Percentiles rank a stretch among this genome's conserved stretches.
phyloP scores from a whole-genome alignment of 2,329 filamentous ascomycete genomes.

The Exophiala mesophila region DNA sequence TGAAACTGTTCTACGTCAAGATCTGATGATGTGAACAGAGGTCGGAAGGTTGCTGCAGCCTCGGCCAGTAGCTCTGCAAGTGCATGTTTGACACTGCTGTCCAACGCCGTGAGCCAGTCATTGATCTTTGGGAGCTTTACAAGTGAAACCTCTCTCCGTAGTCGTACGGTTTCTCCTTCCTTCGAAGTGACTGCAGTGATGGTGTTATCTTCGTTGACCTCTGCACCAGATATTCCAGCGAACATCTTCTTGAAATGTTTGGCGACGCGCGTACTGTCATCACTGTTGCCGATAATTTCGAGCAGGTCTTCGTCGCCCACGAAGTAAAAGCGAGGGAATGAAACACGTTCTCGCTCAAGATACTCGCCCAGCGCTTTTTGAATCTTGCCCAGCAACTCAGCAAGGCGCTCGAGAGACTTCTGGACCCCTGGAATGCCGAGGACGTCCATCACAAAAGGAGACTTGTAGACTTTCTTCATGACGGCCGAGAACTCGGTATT shows the following conservation, averaged over 20 bases:
- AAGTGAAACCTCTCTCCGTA: conserved; percentile 89
- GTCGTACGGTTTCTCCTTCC: conserved; percentile 79
- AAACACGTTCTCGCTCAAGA: conserved; percentile 92
- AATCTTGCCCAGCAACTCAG: conserved; percentile 97
- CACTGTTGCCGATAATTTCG: conserved; percentile 99
- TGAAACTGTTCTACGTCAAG: conserved; percentile 68
- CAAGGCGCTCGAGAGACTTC: conserved; percentile 88
- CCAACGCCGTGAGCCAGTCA: conserved; percentile 92
- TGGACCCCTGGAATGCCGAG: conserved; percentile 93
- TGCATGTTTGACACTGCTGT: conserved; percentile 89
- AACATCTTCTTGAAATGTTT: conserved; percentile 99
- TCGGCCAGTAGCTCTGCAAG: conserved; percentile 86
- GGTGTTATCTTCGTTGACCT: conserved; percentile 83
- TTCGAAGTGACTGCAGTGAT: conserved; percentile 94
- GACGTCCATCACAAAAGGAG: conserved; percentile 91
- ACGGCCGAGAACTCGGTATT: conserved; percentile 98
- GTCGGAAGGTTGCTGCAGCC: conserved; percentile 74
- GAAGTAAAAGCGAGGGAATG: conserved; percentile 98
- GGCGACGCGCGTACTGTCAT: conserved; percentile 89
- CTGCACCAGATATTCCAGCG: conserved; percentile 82
- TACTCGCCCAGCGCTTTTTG: conserved; percentile 98
- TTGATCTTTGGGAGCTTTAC: conserved; percentile 96
- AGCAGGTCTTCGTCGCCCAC: conserved; percentile 97
- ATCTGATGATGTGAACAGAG: conserved; percentile 66
- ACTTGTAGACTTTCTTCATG: conserved; percentile 99